Percentiles rank a stretch among this genome's conserved stretches.
phyloP scores from a whole-genome alignment of 345 rosid genomes.

The Litchi chinensis region DNA sequence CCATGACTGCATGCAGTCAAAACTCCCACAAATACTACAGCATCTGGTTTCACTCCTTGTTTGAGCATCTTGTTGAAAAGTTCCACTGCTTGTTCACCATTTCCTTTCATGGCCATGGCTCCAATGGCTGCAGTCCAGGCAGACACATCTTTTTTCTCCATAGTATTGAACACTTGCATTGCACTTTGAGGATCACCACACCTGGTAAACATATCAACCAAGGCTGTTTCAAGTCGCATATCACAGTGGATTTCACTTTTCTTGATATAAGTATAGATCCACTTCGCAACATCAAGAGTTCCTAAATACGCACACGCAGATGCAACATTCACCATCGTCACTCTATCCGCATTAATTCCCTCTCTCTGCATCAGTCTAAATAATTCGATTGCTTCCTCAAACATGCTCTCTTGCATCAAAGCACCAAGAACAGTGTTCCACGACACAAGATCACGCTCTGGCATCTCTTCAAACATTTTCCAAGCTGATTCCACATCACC shows the following conservation, averaged over 20 bases:
- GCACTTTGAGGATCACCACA: slow-evolving; percentile 66
- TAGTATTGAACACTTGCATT: slow-evolving; percentile 45
- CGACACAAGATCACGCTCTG: slow-evolving; percentile 56
- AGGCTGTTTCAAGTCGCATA: slow-evolving; percentile 52
- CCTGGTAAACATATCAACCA: slow-evolving; percentile 69
- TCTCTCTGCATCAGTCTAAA: slow-evolving; percentile 57
- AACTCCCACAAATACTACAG: slow-evolving; percentile 47
- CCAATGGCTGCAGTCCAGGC: slow-evolving; percentile 79
- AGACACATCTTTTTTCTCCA: slow-evolving; percentile 58
- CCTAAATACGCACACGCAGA: slow-evolving; percentile 68
- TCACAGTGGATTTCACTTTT: slow-evolving; percentile 46
- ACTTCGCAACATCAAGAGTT: slow-evolving; percentile 62
- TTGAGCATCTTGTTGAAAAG: slow-evolving; percentile 54
- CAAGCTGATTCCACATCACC: slow-evolving; percentile 55
- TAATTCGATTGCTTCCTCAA: slow-evolving; percentile 60
- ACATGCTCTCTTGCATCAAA: slow-evolving; percentile 59
- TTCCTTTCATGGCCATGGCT: slow-evolving; percentile 63
- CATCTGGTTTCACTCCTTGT: slow-evolving; percentile 60
- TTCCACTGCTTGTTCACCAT: slow-evolving; percentile 44
- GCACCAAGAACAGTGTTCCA: slow-evolving; percentile 64
- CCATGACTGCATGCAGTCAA: slow-evolving; percentile 67
- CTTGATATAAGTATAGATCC: slow-evolving; percentile 48
- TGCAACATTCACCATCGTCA: slow-evolving; percentile 59
- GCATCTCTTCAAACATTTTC: slow-evolving; percentile 56
- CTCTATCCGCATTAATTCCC: slow-evolving; percentile 48